Percentiles rank a stretch among this genome's conserved stretches.
Evolutionary conservation across 495 filamentous ascomycete species (phyloP).

Genomic region (Ramalina intermedia): DNA sequence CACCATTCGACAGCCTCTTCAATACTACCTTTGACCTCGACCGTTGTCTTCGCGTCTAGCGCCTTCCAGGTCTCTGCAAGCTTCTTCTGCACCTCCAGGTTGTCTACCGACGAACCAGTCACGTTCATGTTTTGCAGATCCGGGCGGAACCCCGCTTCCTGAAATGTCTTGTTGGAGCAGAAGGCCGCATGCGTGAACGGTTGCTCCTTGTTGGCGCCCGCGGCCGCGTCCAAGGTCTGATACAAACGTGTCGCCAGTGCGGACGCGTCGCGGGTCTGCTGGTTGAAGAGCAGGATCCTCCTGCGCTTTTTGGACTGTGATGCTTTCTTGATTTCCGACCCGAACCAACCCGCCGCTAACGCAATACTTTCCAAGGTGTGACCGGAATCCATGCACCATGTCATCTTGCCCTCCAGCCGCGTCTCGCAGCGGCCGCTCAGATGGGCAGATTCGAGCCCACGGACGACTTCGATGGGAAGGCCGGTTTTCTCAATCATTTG

Average conservation of each 20-base stretch:
- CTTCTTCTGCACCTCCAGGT: constrained; percentile 55
- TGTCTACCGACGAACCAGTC: constrained; percentile 49
- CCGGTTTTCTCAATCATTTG: neutral
- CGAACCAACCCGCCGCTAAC: constrained; percentile 71
- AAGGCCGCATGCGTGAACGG: constrained; percentile 75
- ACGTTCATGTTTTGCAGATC: constrained; percentile 70
- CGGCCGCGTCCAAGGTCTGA: constrained; percentile 36
- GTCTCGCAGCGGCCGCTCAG: constrained; percentile 79
- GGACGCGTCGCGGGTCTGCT: constrained; percentile 67
- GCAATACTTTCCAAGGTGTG: constrained; percentile 83
- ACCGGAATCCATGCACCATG: constrained; percentile 84
- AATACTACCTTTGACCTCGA: constrained; percentile 59
- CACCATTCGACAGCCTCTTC: constrained; percentile 71
- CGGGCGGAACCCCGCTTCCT: constrained; percentile 48
- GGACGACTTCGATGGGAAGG: constrained; percentile 53
- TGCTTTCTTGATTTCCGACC: constrained; percentile 29
- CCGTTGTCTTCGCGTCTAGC: constrained; percentile 45
- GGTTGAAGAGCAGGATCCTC: constrained; percentile 86
- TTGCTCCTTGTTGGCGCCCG: constrained; percentile 33
- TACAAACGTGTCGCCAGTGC: constrained; percentile 54
- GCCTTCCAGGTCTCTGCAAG: constrained; percentile 60
- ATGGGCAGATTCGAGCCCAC: constrained; percentile 58
- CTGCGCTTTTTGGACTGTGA: neutral
- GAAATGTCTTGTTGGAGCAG: constrained; percentile 76
- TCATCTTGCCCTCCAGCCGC: constrained; percentile 47